Conservation (phyloP, 2,329 filamentous ascomycete species). For the Hymenoscyphus salicellus region DNA sequence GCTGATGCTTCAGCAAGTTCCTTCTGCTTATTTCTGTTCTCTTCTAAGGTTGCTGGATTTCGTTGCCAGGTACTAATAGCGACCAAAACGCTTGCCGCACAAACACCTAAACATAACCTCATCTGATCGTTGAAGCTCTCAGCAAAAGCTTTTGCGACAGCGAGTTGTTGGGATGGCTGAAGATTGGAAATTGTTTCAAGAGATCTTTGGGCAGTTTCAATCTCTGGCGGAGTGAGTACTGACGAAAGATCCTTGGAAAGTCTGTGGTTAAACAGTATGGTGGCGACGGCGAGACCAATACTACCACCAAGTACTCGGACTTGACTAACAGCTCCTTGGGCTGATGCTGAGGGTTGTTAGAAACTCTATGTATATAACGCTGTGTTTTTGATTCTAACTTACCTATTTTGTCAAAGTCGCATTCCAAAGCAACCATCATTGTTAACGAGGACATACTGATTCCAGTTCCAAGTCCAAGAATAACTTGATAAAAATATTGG, state of each 20-base stretch:
- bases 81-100: constrained; percentile 1
- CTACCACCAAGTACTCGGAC: constrained; percentile 1
- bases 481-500: constrained; percentile 6
- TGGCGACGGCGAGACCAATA: constrained; percentile 4
- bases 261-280: not conserved
- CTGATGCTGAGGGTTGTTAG: not conserved
- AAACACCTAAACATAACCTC: constrained; percentile 1
- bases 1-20: not conserved
- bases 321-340: constrained; percentile 3
- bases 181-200: not conserved
- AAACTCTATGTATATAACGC: not conserved
- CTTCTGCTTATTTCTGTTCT: not conserved
- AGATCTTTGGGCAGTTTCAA: not conserved
- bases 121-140: constrained; percentile 5
- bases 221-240: not conserved
- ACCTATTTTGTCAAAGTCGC: constrained; percentile 7
- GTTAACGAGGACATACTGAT: not conserved
- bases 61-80: constrained; percentile 3
- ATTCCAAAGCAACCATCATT: constrained; percentile 4
- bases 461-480: constrained; percentile 12
- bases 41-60: constrained; percentile 2
- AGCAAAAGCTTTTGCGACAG: not conserved
- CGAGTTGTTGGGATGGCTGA: not conserved
- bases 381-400: not conserved
- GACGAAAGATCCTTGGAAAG: not conserved